Conservation (phyloP, 2,329 filamentous ascomycete genomes). For the Fusarium clavum region DNA sequence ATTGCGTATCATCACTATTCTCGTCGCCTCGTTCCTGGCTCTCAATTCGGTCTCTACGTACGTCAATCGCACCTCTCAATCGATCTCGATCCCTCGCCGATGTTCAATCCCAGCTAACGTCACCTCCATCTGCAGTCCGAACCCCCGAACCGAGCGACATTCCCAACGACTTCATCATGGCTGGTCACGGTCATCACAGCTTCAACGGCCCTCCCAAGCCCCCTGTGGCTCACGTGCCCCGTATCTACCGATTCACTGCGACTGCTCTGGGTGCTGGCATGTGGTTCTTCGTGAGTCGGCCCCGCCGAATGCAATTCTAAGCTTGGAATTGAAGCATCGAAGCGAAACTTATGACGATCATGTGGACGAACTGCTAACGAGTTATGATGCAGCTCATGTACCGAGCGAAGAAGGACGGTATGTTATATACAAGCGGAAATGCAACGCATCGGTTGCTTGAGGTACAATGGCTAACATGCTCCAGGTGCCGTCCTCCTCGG, state of each 20-base stretch:
- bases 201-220: constrained; percentile 54
- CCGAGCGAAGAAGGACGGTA: constrained; percentile 94
- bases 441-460: neutral
- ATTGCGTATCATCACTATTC: constrained; percentile 31
- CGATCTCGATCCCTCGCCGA: rapidly evolving
- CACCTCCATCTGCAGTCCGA: constrained; percentile 13
- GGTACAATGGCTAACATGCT: constrained; percentile 24
- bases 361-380: constrained; percentile 24
- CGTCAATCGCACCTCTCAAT: constrained; percentile 14
- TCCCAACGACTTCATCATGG: constrained; percentile 39
- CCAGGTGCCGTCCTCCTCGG: constrained; percentile 82
- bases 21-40: constrained; percentile 30
- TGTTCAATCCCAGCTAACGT: constrained; percentile 1
- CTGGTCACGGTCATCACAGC: constrained; percentile 40
- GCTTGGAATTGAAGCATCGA: neutral
- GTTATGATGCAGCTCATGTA: constrained; percentile 80
- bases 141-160: constrained; percentile 24
- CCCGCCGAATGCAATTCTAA: neutral
- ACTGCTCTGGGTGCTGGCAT: constrained; percentile 93
- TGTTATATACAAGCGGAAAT: constrained; percentile 24
- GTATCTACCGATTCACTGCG: constrained; percentile 84
- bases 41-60: constrained; percentile 41
- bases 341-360: neutral
- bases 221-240: constrained; percentile 62
- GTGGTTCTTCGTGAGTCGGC: constrained; percentile 93